A percentile compares a stretch with the other conserved stretches of the same genome.
Conservation (phyloP, 345 rosid species). For the Populus davidiana region DNA sequence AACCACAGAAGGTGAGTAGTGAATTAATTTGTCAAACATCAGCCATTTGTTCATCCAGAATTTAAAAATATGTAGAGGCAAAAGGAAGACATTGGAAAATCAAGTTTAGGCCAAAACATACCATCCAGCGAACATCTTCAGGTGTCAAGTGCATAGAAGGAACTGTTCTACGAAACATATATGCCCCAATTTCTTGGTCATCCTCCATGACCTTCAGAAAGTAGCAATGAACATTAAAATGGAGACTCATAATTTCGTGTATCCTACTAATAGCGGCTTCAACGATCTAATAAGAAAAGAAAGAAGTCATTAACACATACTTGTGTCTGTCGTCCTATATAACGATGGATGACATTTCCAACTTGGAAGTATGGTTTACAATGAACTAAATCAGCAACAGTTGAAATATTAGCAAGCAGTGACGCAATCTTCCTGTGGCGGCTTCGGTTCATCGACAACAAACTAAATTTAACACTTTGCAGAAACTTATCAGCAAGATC, state of each 20-base stretch:
- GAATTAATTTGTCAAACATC: background rate
- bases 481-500: slow-evolving; percentile 86
- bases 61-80: background rate
- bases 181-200: slow-evolving; percentile 82
- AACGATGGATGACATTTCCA: slow-evolving; percentile 83
- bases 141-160: slow-evolving; percentile 81
- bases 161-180: slow-evolving; percentile 94
- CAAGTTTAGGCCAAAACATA: slow-evolving; percentile 28
- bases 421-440: slow-evolving; percentile 52
- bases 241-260: slow-evolving; percentile 3
- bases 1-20: background rate
- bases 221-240: slow-evolving; percentile 12
- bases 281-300: slow-evolving; percentile 8
- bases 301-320: slow-evolving; percentile 32
- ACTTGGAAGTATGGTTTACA: slow-evolving; percentile 76
- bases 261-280: background rate
- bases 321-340: slow-evolving; percentile 91
- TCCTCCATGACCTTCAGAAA: slow-evolving; percentile 85
- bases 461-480: slow-evolving; percentile 73
- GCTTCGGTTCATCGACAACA: slow-evolving; percentile 54
- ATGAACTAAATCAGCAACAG: slow-evolving; percentile 66
- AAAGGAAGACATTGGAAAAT: background rate
- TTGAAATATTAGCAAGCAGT: slow-evolving; percentile 57
- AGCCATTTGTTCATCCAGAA: background rate
- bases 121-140: slow-evolving; percentile 99